Percentiles rank a stretch among this genome's conserved stretches.
Conservation (phyloP, 1,139 yeast species). For the Nadsonia starkeyi-henricii region DNA sequence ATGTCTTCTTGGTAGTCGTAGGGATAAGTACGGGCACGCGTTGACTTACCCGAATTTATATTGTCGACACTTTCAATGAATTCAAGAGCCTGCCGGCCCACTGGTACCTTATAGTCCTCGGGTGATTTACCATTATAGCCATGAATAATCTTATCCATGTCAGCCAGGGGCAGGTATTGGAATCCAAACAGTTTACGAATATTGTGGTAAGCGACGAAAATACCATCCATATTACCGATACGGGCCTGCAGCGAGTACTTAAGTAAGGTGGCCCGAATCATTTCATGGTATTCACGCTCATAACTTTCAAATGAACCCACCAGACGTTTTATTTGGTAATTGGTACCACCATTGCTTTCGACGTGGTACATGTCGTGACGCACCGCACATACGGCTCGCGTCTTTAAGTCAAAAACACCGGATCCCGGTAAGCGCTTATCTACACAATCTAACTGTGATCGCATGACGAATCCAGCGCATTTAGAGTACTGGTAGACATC, state of each 20-base stretch:
- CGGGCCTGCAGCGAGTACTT: conserved; percentile 86
- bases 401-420: conserved; percentile 84
- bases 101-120: conserved; percentile 9
- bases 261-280: conserved; percentile 60
- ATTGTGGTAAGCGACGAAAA: conserved; percentile 83
- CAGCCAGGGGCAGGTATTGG: conserved; percentile 66
- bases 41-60: conserved; percentile 1
- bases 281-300: conserved; percentile 65
- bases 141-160: conserved; percentile 51
- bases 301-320: conserved; percentile 62
- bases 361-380: conserved; percentile 64
- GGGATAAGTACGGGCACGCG: conserved; percentile 1
- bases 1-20: conserved; percentile 13
- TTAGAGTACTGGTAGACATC: conserved; percentile 57
- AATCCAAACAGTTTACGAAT: conserved; percentile 73
- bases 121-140: neutral
- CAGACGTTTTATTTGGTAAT: conserved; percentile 50
- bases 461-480: conserved; percentile 55
- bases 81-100: conserved; percentile 4
- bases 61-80: conserved; percentile 1
- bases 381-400: conserved; percentile 80
- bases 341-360: conserved; percentile 38
- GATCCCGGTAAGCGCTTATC: conserved; percentile 72
- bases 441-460: conserved; percentile 84
- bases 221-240: conserved; percentile 95